Base-by-base conservation (phyloP, 2,329 filamentous ascomycete species). In the Leptographium galeiforme region DNA sequence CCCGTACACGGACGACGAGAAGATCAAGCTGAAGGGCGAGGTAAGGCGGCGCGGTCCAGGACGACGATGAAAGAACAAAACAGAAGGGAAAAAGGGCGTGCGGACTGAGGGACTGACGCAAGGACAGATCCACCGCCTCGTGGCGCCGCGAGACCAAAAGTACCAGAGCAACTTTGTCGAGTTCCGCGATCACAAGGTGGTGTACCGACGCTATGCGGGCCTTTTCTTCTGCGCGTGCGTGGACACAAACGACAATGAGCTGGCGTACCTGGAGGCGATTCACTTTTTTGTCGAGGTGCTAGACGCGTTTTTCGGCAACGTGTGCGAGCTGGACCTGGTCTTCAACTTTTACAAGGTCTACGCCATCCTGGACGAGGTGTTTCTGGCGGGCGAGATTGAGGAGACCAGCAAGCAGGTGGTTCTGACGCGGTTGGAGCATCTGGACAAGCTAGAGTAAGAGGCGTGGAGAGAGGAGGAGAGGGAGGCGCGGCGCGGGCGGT, bases 151-250 rank as follows among this genome's bases (percentile, higher is more conserved):
- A 66, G 93, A 98, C 71, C 93, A 98, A 68, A 98, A 98, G 68
- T 95, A 98, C 76, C 93, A 98, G 69, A 95, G 89, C 72, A 98
- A 98, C 74, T 98, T 98, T 65, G 93, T 98, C 77, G 93, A 98
- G 72, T 85, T 86, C 73, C 86, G 88, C 60, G 87, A 89, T 71
- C 89, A 91, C 67, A 97, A 96, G 74, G 87, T 98, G 63, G 89
- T 98, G 52, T 98, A 98, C 74, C 85, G 94, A 46, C 87, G 93
- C 58, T 98, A 98, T 71, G 93, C 93, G 0, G 93, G 93, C 0
- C 82, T 98, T 55, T 98, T 98, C 80, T 98, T 98, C 76, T 98
- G 93, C 75, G 94, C 90, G 52, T 97, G 93, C 70, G 93, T 98
- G 66, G 93, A 98, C 71, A 94, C 91, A 51, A 97, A 96, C 69